These are phyloP conservation scores for Candida namnaoensis DNA, from an alignment of 805 yeast genomes.

Conservation along the genomic window DNA sequence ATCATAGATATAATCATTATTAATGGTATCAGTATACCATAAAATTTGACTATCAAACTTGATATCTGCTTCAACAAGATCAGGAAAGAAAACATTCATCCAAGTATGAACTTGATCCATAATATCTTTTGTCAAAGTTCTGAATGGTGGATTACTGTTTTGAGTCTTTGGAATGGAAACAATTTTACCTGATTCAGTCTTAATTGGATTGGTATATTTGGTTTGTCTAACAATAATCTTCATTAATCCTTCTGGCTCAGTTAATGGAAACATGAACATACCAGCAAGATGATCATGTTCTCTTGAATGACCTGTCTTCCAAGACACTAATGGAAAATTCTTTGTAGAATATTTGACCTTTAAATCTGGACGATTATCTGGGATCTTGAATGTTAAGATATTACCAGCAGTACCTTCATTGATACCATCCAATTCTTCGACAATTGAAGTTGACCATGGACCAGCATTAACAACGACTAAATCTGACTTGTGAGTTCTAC, in stretches of 20 bases:
- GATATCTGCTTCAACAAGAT: slow-evolving; percentile 14
- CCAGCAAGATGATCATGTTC: slow-evolving; percentile 23
- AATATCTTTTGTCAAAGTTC: slow-evolving; percentile 16
- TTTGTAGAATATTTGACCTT: slow-evolving; percentile 21
- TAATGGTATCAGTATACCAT: slow-evolving; percentile 26
- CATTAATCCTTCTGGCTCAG: slow-evolving; percentile 23
- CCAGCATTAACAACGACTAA: slow-evolving; percentile 11
- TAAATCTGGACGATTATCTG: slow-evolving; percentile 24
- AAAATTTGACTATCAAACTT: slow-evolving; percentile 17
- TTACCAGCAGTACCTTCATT: slow-evolving; percentile 29
- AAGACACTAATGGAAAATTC: slow-evolving; percentile 25
- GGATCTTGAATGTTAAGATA: slow-evolving; percentile 25
- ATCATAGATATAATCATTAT: slow-evolving; percentile 22
- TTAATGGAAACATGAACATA: slow-evolving; percentile 24
- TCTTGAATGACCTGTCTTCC: slow-evolving; percentile 24
- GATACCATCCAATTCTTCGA: slow-evolving; percentile 21
- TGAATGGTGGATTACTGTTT: slow-evolving; percentile 13
- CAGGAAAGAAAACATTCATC: slow-evolving; percentile 19
- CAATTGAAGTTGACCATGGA: slow-evolving; percentile 16
- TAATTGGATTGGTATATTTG: slow-evolving; percentile 24
- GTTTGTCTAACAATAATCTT: slow-evolving; percentile 27
- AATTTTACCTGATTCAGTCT: slow-evolving; percentile 11
- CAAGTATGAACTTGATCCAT: slow-evolving; percentile 18
- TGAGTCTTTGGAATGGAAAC: slow-evolving; percentile 24
- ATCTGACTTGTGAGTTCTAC: slow-evolving; percentile 12